Evolutionary conservation across 73 alveolate genomes (phyloP), one percentile per base, ranked within the genome.

Genomic region (Symbiodinium natans): DNA sequence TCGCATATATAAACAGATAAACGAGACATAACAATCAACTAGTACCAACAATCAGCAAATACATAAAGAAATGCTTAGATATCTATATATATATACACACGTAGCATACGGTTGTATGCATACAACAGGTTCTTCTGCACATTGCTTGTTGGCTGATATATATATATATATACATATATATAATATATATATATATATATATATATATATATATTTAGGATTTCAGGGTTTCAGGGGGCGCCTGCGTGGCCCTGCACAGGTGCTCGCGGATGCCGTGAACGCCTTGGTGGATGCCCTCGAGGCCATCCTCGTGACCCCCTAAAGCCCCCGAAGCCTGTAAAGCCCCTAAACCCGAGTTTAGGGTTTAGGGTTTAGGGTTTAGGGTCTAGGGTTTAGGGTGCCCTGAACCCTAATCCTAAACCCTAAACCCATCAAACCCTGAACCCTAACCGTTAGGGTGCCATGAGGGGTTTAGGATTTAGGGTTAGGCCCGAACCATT

Each of bases 241-340:
- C 86, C 11, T 1, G 6, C 46, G 6, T 3, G 19, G 25, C 85
- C 63, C 40, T 7, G 2, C 17, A 23, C 84, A 86, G 94, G 95
- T 41, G 21, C 86, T 88, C 41, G 85, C 95, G n/a, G 95, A 63
- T 85, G 95, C 95, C 33, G 73, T 88, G 85, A 56, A 88, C 74
- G 59, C 39, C 40, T 11, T 88, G 17, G 95, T 88, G n/a, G 95
- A 88, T 40, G 86, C 68, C 1, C 86, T 83, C 25, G 95, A 88
- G 95, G 95, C 36, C 13, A 9, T 63, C 36, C 8, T 0, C 34
- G 11, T 59, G 77, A 15, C 27, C 8, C 77, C 17, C 13, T n/a
- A 9, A 19, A 23, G 39, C 27, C 38, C 82, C 82, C 19, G 0
- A 68, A 25, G 36, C 63, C 63, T 48, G 63, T 48, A 17, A 29